Evolutionary conservation across 2,329 filamentous ascomycete genomes (phyloP).

Genomic region (Boeremia exigua): DNA sequence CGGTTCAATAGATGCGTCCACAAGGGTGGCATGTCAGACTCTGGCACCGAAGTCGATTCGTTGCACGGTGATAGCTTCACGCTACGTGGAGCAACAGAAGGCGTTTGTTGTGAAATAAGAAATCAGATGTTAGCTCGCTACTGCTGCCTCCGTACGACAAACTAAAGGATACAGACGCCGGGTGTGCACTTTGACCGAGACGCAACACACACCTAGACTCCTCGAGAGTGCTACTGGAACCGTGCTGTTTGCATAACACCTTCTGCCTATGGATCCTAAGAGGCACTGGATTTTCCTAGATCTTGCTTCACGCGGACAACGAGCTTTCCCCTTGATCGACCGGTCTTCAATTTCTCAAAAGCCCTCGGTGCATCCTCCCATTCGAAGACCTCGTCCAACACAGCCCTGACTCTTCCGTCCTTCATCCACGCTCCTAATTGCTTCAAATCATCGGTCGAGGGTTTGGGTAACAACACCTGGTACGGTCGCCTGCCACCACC

Average conservation of each 20-base stretch:
- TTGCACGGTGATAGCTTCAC: no score
- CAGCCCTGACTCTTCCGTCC: constrained; percentile 63
- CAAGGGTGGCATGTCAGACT: no score
- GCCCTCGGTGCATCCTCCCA: constrained; percentile 65
- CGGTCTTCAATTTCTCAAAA: constrained; percentile 64
- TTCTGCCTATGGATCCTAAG: background rate
- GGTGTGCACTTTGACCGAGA: no score
- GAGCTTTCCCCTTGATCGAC: constrained; percentile 65
- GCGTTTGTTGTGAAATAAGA: no score
- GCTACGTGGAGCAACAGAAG: no score
- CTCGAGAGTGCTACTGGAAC: no score
- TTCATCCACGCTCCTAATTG: constrained; percentile 62
- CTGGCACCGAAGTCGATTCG: no score
- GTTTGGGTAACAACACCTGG: constrained; percentile 47
- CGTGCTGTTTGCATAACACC: background rate
- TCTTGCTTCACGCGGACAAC: constrained; percentile 50
- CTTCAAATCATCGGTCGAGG: constrained; percentile 54
- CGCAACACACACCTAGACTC: no score
- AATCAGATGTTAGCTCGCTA: no score
- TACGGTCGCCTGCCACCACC: constrained; percentile 59
- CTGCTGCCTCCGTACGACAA: no score
- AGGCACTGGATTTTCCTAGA: background rate
- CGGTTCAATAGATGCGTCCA: no score
- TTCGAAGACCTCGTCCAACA: constrained; percentile 62
- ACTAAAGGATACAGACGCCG: no score